Evolutionary conservation across 2,329 filamentous ascomycete genomes (phyloP), one percentile per base, ranked within the genome.

Genomic region (Diaporthe amygdali): DNA sequence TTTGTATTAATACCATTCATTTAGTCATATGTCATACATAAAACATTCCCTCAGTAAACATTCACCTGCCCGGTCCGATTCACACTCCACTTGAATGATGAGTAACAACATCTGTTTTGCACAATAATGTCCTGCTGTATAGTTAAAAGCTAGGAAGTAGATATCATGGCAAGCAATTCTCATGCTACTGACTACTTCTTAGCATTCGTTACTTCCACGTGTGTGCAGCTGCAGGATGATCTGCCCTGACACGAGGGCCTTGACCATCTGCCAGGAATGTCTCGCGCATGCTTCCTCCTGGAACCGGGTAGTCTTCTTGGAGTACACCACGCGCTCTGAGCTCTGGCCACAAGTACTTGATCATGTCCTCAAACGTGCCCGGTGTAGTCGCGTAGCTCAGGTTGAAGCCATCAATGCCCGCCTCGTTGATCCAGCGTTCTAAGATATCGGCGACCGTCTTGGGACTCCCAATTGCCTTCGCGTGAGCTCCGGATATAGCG

Each of bases 271-370:
- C 59, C 30, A 64, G 32, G 15, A 64, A 49, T 14, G 71, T 64
- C 59, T 64, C 59, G 1, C 59, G 59, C 59, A 64, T 64, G 14
- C 59, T 71, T 10, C 75, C 75, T n/a, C 75, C 74, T 1, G 70
- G 72, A 20, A 75, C 74, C 5, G 69, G 64, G 34, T 76, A 76
- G 30, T 75, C 72, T 15, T 47, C 66, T 30, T 64, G 59, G 4
- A 64, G 59, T 12, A 54, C 71, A 5, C 75, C 75, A 27, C 75
- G 72, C 46, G 61, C 64, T 46, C 64, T 54, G 10, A 76, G 69
- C 44, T 75, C 75, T 2, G 75, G 78, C 69, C 81, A 77, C n/a
- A 76, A 69, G 22, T 69, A 66, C 49, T 68, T 68, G 55, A 72
- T 46, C 46, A 72, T 61, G 51, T 74, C 71, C 32, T 72, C 64